These are phyloP conservation scores for Escovopsis sp. DNA, from an alignment of 2,329 filamentous ascomycete species.

Conservation along the genomic window DNA sequence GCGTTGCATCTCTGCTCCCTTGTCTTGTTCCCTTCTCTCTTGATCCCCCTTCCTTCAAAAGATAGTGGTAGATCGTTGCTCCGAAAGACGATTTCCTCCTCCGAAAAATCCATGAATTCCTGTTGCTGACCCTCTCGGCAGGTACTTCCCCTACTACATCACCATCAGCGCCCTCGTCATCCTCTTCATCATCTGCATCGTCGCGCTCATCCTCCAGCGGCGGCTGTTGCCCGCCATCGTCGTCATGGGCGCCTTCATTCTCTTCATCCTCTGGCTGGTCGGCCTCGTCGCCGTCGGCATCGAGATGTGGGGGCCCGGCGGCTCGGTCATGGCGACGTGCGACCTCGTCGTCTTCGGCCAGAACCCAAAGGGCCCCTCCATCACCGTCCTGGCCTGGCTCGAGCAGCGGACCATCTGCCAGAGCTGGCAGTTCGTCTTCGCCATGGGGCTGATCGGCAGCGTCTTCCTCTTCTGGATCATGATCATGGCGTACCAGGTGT, in stretches of 20 bases:
- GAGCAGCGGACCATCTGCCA: slow-evolving; percentile 50
- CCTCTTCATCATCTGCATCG: slow-evolving; percentile 48
- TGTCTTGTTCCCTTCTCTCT: no score
- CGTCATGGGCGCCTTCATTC: slow-evolving; percentile 48
- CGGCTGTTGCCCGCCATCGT: slow-evolving; percentile 47
- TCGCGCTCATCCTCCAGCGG: slow-evolving; percentile 47
- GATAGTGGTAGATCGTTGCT: no score
- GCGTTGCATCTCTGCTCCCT: slow-evolving; percentile 10
- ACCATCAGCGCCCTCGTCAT: slow-evolving; percentile 45
- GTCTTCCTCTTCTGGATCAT: slow-evolving; percentile 54
- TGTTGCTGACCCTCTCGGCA: slow-evolving; percentile 12
- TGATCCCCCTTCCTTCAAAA: no score
- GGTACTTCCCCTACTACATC: slow-evolving; percentile 56
- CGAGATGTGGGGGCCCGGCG: slow-evolving; percentile 47
- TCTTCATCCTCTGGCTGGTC: slow-evolving; percentile 54
- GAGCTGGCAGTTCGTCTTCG: slow-evolving; percentile 50
- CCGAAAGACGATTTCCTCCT: no score
- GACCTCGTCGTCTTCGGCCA: slow-evolving; percentile 40
- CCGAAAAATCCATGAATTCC: no score
- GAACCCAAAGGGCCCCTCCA: slow-evolving; percentile 33
- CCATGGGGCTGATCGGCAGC: slow-evolving; percentile 43
- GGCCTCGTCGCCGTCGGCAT: slow-evolving; percentile 47
- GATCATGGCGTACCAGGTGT: slow-evolving; percentile 52
- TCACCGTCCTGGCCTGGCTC: slow-evolving; percentile 46
- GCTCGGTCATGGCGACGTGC: slow-evolving; percentile 45